Percentiles rank a stretch among this genome's conserved stretches.
Evolutionary conservation across 1,139 yeast species (phyloP).

Genomic region (Protomyces inundatus): DNA sequence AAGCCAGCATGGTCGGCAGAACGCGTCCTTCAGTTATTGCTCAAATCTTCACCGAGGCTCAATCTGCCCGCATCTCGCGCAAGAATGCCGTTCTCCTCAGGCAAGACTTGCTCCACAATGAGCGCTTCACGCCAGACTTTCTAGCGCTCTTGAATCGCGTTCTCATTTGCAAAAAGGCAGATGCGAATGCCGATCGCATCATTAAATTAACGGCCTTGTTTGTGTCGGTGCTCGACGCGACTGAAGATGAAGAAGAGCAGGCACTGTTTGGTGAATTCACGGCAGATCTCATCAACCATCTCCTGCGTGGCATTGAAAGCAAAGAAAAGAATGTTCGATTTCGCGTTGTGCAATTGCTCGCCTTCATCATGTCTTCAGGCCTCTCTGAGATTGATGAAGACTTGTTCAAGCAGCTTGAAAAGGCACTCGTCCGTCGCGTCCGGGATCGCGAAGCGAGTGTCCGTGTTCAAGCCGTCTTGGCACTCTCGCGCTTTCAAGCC

Average conservation of each 20-base stretch:
- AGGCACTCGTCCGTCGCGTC: constrained; percentile 58
- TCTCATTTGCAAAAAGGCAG: constrained; percentile 64
- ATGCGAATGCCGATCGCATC: constrained; percentile 67
- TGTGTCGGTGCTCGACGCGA: constrained; percentile 28
- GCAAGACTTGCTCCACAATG: constrained; percentile 4
- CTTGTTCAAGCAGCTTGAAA: constrained; percentile 57
- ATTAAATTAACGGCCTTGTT: constrained; percentile 51
- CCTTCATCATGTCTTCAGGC: constrained; percentile 60
- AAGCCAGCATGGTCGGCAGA: neutral
- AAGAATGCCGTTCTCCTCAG: constrained; percentile 14
- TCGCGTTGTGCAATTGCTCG: constrained; percentile 72
- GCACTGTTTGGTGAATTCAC: constrained; percentile 44
- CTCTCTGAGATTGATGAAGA: constrained; percentile 74
- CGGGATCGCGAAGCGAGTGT: constrained; percentile 76
- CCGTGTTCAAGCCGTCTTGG: constrained; percentile 75
- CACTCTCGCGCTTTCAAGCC: constrained; percentile 72
- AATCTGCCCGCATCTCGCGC: constrained; percentile 10
- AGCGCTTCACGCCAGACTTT: constrained; percentile 1
- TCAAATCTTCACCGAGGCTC: constrained; percentile 13
- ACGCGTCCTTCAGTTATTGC: neutral
- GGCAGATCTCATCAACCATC: constrained; percentile 57
- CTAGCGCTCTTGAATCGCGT: constrained; percentile 40
- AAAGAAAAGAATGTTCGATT: constrained; percentile 72
- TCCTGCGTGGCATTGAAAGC: constrained; percentile 71
- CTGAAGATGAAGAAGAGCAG: constrained; percentile 17